Evolutionary conservation across 1,284 basidiomycete genomes (phyloP), one percentile per base, ranked within the genome.

Genomic region (Cryptococcus floricola): DNA sequence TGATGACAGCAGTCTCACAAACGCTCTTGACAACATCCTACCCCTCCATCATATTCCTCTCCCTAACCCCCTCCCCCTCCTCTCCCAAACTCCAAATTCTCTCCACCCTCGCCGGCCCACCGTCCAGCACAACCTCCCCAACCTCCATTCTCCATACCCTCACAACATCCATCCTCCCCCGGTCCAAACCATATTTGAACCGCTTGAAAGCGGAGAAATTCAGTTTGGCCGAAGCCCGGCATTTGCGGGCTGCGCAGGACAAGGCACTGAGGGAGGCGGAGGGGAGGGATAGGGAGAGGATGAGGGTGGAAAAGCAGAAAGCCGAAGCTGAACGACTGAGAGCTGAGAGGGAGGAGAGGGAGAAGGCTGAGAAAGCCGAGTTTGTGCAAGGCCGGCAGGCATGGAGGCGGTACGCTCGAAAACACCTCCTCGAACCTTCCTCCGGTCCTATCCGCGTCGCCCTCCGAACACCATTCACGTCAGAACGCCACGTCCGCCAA

Each of bases 11-110:
- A 90, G 92, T 90, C 7, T 80, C 89, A 1, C 85, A 89, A 66
- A 92, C 93, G 63, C 80, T 96, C 0, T 86, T 90, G 65, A 86
- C 87, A 1, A 95, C 91, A 3, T 92, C 91, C 0, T 96, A 89
- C 66, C 94, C 94, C 0, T 94, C 93, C 60, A 81, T 98, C 48
- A 89, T 90, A 0, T 98, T 97, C 71, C 78, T 95, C 48, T 87
- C 91, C 0, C 82, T 95, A 38, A 62, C 50, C 64, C 78, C 52
- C 1, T 72, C 77, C 27, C 72, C 81, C 0, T 69, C 77, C 23
- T 73, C 83, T 1, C 73, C 80, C 1, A 1, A 83, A 84, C 1
- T 95, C 19, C 88, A 88, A 3, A 82, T 95, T 37, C 81, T 96
- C 18, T 89, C 90, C 0, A 85, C 90, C 0, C 85, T 94, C 64